Evolutionary conservation across 768 basidiomycete species (phyloP).

Genomic region (Termitomyces sp.): DNA sequence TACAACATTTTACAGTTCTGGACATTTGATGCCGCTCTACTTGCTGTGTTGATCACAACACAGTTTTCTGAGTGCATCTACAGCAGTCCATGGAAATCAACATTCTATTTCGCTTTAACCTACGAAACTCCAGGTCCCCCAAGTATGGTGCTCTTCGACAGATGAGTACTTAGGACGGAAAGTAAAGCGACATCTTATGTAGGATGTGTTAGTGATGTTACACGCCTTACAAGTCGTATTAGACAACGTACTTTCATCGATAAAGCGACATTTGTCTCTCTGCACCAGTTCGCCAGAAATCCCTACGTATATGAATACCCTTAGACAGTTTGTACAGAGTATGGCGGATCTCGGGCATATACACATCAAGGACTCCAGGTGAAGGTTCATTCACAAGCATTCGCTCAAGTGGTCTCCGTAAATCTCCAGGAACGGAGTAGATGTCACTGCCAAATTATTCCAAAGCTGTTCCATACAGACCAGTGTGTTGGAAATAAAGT

Average conservation of each 20-base stretch:
- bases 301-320: slow-evolving; percentile 77
- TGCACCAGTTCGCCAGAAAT: slow-evolving; percentile 28
- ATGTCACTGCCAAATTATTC: slow-evolving; percentile 43
- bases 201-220: not conserved
- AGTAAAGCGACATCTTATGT: not conserved
- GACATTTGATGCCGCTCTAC: not conserved
- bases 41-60: not conserved
- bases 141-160: no score
- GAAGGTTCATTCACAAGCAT: slow-evolving; percentile 74
- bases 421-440: slow-evolving; percentile 51
- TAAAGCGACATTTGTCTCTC: slow-evolving; percentile 6
- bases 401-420: slow-evolving; percentile 61
- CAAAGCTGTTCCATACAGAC: not conserved
- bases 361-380: slow-evolving; percentile 61
- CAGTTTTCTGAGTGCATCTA: not conserved
- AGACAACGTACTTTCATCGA: not conserved
- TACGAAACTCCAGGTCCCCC: not conserved
- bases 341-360: slow-evolving; percentile 74
- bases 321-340: slow-evolving; percentile 80
- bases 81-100: not conserved
- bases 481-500: not conserved
- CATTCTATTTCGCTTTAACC: not conserved
- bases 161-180: not conserved
- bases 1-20: not conserved
- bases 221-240: not conserved